These are phyloP conservation scores for Ophiostoma fasciatum DNA, from an alignment of 2,329 filamentous ascomycete species.

Conservation along the genomic window DNA sequence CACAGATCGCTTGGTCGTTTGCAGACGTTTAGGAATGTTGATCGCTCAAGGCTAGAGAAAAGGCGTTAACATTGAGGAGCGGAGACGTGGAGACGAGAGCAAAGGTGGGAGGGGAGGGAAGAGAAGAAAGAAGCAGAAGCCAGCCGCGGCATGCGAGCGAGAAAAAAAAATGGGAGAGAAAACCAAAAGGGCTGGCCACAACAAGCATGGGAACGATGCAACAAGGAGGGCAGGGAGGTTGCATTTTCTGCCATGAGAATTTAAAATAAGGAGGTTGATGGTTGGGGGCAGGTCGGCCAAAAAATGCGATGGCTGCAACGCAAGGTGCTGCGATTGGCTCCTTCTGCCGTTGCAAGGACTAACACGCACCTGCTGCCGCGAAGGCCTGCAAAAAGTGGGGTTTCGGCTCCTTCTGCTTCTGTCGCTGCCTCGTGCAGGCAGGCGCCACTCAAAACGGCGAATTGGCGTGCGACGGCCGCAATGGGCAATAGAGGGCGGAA, in stretches of 20 bases:
- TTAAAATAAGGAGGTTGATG: slow-evolving; percentile 8
- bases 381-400: not conserved
- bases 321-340: slow-evolving; percentile 4
- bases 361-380: not conserved
- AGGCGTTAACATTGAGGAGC: not conserved
- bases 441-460: slow-evolving; percentile 2
- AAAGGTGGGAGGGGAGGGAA: not conserved
- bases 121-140: not conserved
- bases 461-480: no score
- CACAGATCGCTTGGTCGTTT: no score
- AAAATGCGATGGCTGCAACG: slow-evolving; percentile 6
- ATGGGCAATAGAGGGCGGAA: no score
- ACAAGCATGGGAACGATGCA: not conserved
- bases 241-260: not conserved
- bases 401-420: not conserved
- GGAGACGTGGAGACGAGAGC: not conserved
- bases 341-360: slow-evolving; percentile 1
- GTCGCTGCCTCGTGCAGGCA: slow-evolving; percentile 1
- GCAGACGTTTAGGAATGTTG: no score
- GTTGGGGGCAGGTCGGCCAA: not conserved
- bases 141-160: no score
- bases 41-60: not conserved
- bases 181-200: not conserved
- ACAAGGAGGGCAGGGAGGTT: not conserved
- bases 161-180: not conserved